Evolutionary conservation across 805 yeast species (phyloP).

Genomic region (Millerago galiae): DNA sequence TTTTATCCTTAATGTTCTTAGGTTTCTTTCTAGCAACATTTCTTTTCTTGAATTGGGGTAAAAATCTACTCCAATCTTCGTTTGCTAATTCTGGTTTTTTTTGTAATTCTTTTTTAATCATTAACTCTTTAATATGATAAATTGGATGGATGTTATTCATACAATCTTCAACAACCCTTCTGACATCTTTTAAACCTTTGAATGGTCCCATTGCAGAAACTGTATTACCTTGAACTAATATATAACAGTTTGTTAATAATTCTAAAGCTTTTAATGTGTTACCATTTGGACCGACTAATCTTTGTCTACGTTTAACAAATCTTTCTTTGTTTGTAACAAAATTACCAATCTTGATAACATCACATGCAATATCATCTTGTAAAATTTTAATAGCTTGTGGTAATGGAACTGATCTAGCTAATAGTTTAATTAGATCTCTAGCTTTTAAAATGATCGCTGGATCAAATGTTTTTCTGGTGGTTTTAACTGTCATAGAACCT

Average conservation of each 20-base stretch:
- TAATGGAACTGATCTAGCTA: constrained; percentile 94
- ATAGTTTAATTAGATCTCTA: constrained; percentile 84
- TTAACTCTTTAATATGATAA: constrained; percentile 91
- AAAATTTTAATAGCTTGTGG: constrained; percentile 92
- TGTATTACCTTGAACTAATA: constrained; percentile 94
- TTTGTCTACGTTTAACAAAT: constrained; percentile 90
- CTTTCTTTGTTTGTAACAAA: constrained; percentile 87
- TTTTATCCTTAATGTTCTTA: constrained; percentile 39
- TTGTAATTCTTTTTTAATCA: constrained; percentile 94
- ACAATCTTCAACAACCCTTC: constrained; percentile 96
- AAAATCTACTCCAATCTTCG: constrained; percentile 94
- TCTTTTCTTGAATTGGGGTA: constrained; percentile 95
- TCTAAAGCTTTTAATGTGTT: constrained; percentile 95
- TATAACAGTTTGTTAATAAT: constrained; percentile 89
- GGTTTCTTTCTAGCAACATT: constrained; percentile 93
- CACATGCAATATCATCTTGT: constrained; percentile 92
- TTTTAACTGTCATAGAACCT: constrained; percentile 95
- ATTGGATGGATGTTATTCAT: constrained; percentile 98
- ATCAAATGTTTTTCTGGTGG: constrained; percentile 92
- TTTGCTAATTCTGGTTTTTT: constrained; percentile 92
- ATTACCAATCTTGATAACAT: constrained; percentile 90
- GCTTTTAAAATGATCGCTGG: constrained; percentile 93
- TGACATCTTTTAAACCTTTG: constrained; percentile 84
- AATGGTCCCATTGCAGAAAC: constrained; percentile 96
- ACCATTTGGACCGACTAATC: constrained; percentile 95